phyloP scores from a whole-genome alignment of 2,329 filamentous ascomycete genomes.

The Cladophialophora psammophila region DNA sequence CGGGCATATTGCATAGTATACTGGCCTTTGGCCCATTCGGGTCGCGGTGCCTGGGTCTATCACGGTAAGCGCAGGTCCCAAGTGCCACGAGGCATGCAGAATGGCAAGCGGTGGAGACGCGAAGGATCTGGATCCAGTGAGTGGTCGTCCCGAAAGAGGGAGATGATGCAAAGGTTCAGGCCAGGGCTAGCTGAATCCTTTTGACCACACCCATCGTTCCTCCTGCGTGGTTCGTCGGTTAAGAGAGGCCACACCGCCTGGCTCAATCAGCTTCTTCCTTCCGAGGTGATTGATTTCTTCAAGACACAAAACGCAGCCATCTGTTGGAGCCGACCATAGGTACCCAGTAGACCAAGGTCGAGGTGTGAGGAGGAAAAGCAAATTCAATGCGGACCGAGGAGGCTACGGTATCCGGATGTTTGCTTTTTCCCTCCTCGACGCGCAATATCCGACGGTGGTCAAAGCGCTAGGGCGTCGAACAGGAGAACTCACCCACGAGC shows the following conservation, averaged over 20 bases:
- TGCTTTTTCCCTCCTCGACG: not conserved
- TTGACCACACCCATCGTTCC: constrained; percentile 10
- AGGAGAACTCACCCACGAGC: not conserved
- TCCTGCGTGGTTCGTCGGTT: constrained; percentile 21
- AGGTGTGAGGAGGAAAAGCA: not conserved
- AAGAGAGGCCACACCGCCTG: constrained; percentile 19
- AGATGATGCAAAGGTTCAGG: not conserved
- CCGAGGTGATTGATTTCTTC: not conserved
- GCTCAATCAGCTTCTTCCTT: not conserved
- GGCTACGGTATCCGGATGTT: not conserved
- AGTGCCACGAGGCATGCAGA: constrained; percentile 23
- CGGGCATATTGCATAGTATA: constrained; percentile 17
- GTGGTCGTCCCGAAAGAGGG: constrained; percentile 8
- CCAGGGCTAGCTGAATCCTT: constrained; percentile 16
- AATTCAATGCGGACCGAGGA: constrained; percentile 4
- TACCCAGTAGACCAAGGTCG: not conserved
- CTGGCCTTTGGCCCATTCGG: not conserved
- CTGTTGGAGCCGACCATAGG: not conserved
- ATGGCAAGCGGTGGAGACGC: constrained; percentile 16
- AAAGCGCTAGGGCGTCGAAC: not conserved
- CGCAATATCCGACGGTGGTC: not conserved
- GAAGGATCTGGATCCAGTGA: constrained; percentile 22
- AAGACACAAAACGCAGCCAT: not conserved
- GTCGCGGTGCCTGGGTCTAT: constrained; percentile 10
- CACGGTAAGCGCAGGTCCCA: constrained; percentile 7